A percentile compares a stretch with the other conserved stretches of the same genome.
phyloP scores from a whole-genome alignment of 2,329 filamentous ascomycete species.

The Byssoonygena ceratinophila region DNA sequence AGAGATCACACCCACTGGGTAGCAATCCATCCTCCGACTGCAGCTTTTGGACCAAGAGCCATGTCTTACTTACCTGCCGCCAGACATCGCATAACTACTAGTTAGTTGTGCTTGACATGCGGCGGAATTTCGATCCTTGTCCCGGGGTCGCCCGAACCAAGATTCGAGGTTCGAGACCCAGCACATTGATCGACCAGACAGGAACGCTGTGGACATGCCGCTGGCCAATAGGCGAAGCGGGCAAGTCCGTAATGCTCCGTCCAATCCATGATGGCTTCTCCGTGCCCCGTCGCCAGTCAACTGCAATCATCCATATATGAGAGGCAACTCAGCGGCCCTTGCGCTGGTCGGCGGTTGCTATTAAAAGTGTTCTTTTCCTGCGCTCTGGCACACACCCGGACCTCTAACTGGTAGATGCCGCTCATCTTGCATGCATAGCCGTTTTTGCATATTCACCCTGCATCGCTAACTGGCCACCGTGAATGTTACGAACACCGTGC shows the following conservation, averaged over 20 bases:
- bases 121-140: conserved; percentile 6
- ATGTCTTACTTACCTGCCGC: not conserved
- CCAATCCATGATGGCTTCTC: not conserved
- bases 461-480: not conserved
- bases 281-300: not conserved
- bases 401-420: not conserved
- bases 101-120: not conserved
- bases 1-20: not conserved
- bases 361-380: no score
- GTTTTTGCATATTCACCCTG: conserved; percentile 2
- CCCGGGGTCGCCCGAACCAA: conserved; percentile 1
- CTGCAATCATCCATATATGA: not conserved
- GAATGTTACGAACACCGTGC: conserved; percentile 1
- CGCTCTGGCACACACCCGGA: not conserved
- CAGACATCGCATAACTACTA: not conserved
- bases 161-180: conserved; percentile 6
- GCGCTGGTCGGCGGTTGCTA: not conserved
- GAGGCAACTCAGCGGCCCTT: not conserved
- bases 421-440: conserved; percentile 12
- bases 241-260: not conserved
- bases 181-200: not conserved
- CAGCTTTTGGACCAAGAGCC: not conserved
- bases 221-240: not conserved
- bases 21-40: not conserved
- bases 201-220: not conserved